Evolutionary conservation across 2,329 filamentous ascomycete species (phyloP), one percentile per base, ranked within the genome.

Genomic region (Phialophora chinensis): DNA sequence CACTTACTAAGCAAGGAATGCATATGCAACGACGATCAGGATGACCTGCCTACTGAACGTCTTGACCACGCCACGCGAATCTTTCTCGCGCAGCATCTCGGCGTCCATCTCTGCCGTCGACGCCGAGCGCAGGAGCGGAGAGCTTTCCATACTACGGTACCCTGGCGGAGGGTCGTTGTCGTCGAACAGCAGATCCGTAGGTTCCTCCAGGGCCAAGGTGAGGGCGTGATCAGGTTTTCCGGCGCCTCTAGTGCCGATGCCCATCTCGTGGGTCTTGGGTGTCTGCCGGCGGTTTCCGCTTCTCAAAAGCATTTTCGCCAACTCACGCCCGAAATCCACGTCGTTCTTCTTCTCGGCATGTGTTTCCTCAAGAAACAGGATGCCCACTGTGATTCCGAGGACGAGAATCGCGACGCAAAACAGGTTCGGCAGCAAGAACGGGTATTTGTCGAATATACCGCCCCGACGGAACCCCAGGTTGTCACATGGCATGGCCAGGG

Each of bases 291-390:
- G 27, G 27, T 12, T 38, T 38, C 25, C 11, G 38, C 23, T 29
- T 52, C 64, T 47, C 31, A 87, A 70, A 44, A 98, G 81, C 83
- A 88, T 91, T 73, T 89, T 85, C 66, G 95, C 94, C 25, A 92
- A 75, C 75, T 94, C 90, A 14, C 91, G 79, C 4, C 94, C 93
- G 42, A 86, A 82, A 77, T 99, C 95, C 53, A 86, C 87, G 64
- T 88, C 85, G 71, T 88, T 79, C 80, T 91, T 96, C 82, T 91
- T 91, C 76, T 91, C 88, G 58, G 89, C 86, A 75, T 99, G 95
- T 1, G 95, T 98, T 81, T 99, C 95, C 76, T 99, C 93, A 63
- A 99, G 83, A 75, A 97, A 97, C 23, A 97, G 80, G 62, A 96
- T 82, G 20, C 93, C 93, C 61, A 95, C 85, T 3, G 89, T 76